These are phyloP conservation scores for Yamadazyma tumulicola DNA, from an alignment of 805 yeast species.

Conservation along the genomic window DNA sequence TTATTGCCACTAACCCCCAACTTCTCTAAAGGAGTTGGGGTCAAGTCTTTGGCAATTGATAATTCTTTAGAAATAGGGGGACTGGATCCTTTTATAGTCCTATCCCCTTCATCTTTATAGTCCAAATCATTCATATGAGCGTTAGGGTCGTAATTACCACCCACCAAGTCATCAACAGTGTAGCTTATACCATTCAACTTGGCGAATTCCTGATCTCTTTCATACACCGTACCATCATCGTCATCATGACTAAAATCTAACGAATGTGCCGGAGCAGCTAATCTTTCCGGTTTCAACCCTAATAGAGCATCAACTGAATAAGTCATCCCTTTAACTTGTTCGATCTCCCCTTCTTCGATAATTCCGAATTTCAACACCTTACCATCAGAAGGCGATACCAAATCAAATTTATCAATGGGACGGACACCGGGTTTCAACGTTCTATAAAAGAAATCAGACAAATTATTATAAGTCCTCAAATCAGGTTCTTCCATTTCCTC, in stretches of 20 bases:
- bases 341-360: constrained; percentile 79
- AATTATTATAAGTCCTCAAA: constrained; percentile 67
- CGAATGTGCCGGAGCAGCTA: constrained; percentile 55
- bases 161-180: constrained; percentile 64
- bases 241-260: constrained; percentile 42
- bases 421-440: constrained; percentile 73
- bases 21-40: constrained; percentile 29
- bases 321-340: constrained; percentile 95
- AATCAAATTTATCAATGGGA: constrained; percentile 61
- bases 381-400: constrained; percentile 94
- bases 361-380: constrained; percentile 80
- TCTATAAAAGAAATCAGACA: constrained; percentile 90
- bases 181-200: constrained; percentile 69
- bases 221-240: constrained; percentile 40
- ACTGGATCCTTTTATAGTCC: constrained; percentile 36
- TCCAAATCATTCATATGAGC: constrained; percentile 46
- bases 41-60: constrained; percentile 40
- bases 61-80: constrained; percentile 33
- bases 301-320: constrained; percentile 84
- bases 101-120: constrained; percentile 68
- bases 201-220: constrained; percentile 73
- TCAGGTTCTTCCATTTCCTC: constrained; percentile 87
- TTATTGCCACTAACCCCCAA: constrained; percentile 39
- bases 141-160: constrained; percentile 35
- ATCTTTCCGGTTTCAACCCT: constrained; percentile 52